phyloP scores from a whole-genome alignment of 495 filamentous ascomycete genomes.

The Neurospora sp. region DNA sequence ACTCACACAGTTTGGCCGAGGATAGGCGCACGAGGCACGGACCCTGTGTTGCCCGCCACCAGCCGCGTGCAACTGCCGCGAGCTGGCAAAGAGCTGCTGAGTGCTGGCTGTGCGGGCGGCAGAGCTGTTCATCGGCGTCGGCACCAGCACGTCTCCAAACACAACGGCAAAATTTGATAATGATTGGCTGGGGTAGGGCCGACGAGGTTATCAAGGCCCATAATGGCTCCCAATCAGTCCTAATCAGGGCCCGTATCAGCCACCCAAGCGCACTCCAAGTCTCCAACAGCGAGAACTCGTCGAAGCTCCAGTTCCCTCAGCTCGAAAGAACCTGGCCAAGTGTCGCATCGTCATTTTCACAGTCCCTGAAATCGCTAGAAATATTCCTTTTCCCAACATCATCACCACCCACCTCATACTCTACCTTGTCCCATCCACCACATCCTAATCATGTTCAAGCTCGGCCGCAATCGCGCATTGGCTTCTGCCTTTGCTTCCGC shows the following conservation, averaged over 20 bases:
- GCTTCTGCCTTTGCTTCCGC: slow-evolving; percentile 35
- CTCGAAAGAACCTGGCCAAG: not conserved
- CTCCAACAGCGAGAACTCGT: not conserved
- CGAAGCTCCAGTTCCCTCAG: no score
- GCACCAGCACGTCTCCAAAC: not conserved
- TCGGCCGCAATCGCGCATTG: slow-evolving; percentile 39
- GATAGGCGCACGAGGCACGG: not conserved
- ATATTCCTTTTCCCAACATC: not conserved
- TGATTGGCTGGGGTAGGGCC: not conserved
- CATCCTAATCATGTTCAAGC: slow-evolving; percentile 33
- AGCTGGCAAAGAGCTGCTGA: not conserved
- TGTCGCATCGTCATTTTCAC: not conserved
- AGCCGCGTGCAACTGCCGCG: not conserved
- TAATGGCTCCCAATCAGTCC: not conserved
- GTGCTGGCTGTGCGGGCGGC: not conserved
- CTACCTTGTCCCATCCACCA: slow-evolving; percentile 4
- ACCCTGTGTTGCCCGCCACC: not conserved
- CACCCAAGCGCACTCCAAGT: not conserved
- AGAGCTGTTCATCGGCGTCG: not conserved
- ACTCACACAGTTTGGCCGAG: not conserved
- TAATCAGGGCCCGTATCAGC: not conserved
- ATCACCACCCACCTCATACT: not conserved
- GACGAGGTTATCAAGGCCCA: not conserved
- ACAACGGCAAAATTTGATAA: not conserved
- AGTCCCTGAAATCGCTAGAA: not conserved